Base-by-base conservation (phyloP, 768 basidiomycete species). In the Pholiota conissans region DNA sequence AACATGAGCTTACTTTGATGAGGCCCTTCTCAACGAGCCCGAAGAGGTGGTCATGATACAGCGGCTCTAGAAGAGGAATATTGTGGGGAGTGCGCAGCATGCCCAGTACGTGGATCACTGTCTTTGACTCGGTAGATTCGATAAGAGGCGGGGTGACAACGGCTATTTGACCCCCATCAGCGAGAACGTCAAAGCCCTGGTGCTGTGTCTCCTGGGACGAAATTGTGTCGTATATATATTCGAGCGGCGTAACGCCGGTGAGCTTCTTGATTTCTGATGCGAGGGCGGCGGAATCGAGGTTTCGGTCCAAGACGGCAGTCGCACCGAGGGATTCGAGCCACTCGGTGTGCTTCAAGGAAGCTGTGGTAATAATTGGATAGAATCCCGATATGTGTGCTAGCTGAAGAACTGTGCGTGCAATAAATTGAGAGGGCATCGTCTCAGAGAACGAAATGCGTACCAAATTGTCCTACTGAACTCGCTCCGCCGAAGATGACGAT, bases 391-490 rank as follows among this genome's bases (percentile, higher is more conserved):
- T 42, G 37, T 61, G 69, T 4, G 78, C 77, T 5, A 78, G 70
- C 61, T 80, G 78, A 18, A 71, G 57, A 7, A 39, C 70, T 71
- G 55, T 3, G 28, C 6, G 27, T 30, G 11, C 34, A n/a, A 42
- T 14, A 28, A 52, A 24, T 11, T 18, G n/a, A n/a, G n/a, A n/a
- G n/a, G n/a, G n/a, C n/a, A n/a, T n/a, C n/a, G n/a, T 32, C 32
- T 45, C 30, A 20, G 60, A 71, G 74, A 16, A 76, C 16, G 8
- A 16, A 16, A 10, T 37, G 48, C n/a, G 4, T 34, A 79, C 81
- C 77, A 34, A 70, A 76, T 71, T 81, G 79, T 35, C 81, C 82
- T 3, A 81, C 77, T 32, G 79, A 80, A 39, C 76, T 74, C 16
- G 73, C 63, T 3, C 82, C 82, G 24, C 81, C 82, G 16, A 80